Evolutionary conservation across 441 rosid species (phyloP), one percentile per base, ranked within the genome.

Genomic region (Gossypium schwendimanii): DNA sequence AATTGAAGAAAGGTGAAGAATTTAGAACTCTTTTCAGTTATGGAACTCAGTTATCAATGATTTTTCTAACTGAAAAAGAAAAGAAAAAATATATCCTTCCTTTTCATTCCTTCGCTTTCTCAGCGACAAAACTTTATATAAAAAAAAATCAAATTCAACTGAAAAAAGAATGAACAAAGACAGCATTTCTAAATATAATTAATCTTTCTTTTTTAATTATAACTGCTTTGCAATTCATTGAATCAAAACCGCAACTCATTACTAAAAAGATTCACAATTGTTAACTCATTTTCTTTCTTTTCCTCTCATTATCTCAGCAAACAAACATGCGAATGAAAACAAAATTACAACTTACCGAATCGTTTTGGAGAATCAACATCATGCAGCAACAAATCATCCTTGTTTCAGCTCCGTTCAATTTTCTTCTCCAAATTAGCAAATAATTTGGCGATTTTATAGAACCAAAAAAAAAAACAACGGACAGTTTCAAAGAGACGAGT

Each of bases 301-400:
- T 50, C 50, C 75, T 50, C n/a, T 8, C 36, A 14, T 15, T 14
- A 33, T 50, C 70, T 73, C 52, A 50, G n/a, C 39, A 63, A 73
- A 53, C 39, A 52, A 63, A 52, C 58, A 24, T n/a, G 45, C 9
- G 33, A 10, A 31, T 44, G 31, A 41, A 0, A 2, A 4, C 6
- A 17, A 31, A 23, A 24, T 3, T 20, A 41, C 61, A 18, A 47
- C 41, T 65, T 31, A 72, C 75, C 4, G 60, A 21, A 71, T 31
- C 50, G 23, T 36, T 50, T 50, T 6, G 39, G n/a, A 73, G 61
- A 63, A 63, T 54, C 31, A 62, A 33, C 15, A 4, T 15, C 57
- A 60, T 26, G 57, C 24, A 47, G 3, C 17, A 57, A 45, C 3
- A 15, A 17, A 12, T 15, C 57, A 59, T 23, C 61, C 39, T 23